Evolutionary conservation across 2,329 filamentous ascomycete genomes (phyloP).

Genomic region (Helotiales sp.): DNA sequence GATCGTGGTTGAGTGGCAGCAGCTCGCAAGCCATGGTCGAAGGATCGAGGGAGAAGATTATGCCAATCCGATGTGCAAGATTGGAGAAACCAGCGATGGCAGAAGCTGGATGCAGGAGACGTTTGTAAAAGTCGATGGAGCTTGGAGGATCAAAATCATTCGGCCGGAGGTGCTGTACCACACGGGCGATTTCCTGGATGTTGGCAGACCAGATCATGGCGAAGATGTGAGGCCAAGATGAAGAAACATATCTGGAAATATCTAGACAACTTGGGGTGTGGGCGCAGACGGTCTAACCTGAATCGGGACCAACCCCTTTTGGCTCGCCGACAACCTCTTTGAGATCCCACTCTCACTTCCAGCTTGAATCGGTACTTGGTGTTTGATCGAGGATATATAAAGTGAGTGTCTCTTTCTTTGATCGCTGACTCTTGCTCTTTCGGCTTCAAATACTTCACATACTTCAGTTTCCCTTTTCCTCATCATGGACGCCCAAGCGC

Average conservation of each 20-base stretch:
- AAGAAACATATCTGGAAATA: neutral
- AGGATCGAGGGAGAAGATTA: slow-evolving; percentile 21
- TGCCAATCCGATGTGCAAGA: slow-evolving; percentile 20
- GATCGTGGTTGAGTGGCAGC: slow-evolving; percentile 31
- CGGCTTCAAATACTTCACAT: too few species aligned
- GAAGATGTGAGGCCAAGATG: neutral
- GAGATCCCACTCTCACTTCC: neutral
- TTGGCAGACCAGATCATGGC: slow-evolving; percentile 19
- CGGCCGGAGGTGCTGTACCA: slow-evolving; percentile 24
- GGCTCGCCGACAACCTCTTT: neutral
- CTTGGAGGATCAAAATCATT: slow-evolving; percentile 20
- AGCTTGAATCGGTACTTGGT: neutral
- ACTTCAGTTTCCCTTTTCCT: too few species aligned
- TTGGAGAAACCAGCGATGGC: slow-evolving; percentile 20
- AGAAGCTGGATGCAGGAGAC: slow-evolving; percentile 25
- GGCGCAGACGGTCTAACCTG: neutral
- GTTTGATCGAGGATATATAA: neutral
- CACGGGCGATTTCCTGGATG: slow-evolving; percentile 19
- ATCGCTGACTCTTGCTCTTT: neutral
- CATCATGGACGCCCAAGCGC: slow-evolving; percentile 6
- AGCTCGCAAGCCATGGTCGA: slow-evolving; percentile 28
- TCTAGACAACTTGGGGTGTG: neutral
- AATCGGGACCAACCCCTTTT: neutral
- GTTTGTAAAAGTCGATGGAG: slow-evolving; percentile 18
- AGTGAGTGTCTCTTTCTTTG: neutral